phyloP scores from a whole-genome alignment of 805 yeast species.

The Groenewaldozyma tartarivorans region DNA sequence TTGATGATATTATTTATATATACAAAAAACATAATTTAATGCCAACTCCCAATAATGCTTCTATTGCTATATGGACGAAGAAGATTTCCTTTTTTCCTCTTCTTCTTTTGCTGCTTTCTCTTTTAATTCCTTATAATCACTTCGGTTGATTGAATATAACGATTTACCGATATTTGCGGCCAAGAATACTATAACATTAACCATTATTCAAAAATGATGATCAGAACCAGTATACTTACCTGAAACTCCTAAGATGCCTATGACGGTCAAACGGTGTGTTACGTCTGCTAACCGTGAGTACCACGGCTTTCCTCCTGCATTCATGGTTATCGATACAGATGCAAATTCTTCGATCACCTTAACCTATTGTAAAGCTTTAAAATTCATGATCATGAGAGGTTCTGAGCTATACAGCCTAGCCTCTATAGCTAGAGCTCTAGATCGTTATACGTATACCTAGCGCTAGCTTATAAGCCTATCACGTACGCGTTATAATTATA shows the following conservation, averaged over 20 bases:
- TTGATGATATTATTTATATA: too few relatives aligned
- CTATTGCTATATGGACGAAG: neutral
- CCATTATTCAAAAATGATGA: neutral
- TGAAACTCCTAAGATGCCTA: conserved; percentile 50
- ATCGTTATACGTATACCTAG: too few relatives aligned
- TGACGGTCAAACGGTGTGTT: conserved; percentile 61
- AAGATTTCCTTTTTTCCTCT: neutral
- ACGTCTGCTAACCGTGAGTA: conserved; percentile 64
- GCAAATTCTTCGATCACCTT: too few relatives aligned
- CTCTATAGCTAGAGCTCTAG: too few relatives aligned
- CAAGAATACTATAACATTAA: neutral
- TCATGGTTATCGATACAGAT: too few relatives aligned
- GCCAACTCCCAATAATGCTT: too few relatives aligned
- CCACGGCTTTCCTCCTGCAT: conserved; percentile 44
- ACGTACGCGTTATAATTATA: too few relatives aligned
- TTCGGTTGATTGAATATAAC: neutral
- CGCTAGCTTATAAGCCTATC: too few relatives aligned
- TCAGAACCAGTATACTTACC: conserved; percentile 20
- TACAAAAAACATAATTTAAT: too few relatives aligned
- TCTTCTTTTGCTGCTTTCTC: neutral
- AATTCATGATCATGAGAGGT: too few relatives aligned
- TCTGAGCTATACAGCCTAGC: too few relatives aligned
- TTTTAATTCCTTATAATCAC: neutral
- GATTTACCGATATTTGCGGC: neutral
- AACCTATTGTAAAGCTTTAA: too few relatives aligned